Percentiles rank a stretch among this genome's conserved stretches.
These are phyloP conservation scores for Camelina neglecta DNA, from an alignment of 345 rosid species.

Conservation along the genomic window DNA sequence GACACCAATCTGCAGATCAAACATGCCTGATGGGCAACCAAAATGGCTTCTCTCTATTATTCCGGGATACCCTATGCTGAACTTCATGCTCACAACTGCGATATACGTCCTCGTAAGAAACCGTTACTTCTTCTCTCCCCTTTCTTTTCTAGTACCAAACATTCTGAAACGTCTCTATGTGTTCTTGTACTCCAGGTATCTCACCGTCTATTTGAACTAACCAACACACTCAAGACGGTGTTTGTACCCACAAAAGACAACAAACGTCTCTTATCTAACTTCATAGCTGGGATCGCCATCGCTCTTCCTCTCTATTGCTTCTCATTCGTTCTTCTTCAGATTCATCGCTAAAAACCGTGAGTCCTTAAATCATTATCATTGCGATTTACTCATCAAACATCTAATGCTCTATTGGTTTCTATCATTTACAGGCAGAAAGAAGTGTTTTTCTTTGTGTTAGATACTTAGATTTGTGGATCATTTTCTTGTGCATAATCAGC, in stretches of 20 bases:
- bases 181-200: constrained; percentile 63
- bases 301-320: constrained; percentile 60
- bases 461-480: constrained; percentile 4
- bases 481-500: constrained; percentile 21
- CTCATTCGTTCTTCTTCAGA: constrained; percentile 77
- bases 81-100: constrained; percentile 95
- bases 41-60: constrained; percentile 95
- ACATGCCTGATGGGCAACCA: constrained; percentile 90
- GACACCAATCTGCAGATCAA: constrained; percentile 56
- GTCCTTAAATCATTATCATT: constrained; percentile 37
- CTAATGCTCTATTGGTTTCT: neutral
- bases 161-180: constrained; percentile 30
- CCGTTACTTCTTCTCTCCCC: neutral
- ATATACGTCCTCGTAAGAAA: constrained; percentile 77
- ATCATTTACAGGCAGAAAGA: constrained; percentile 16
- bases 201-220: constrained; percentile 76
- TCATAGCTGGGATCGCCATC: constrained; percentile 65
- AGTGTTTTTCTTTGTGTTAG: constrained; percentile 9
- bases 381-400: constrained; percentile 7
- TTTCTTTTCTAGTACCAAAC: neutral
- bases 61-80: constrained; percentile 89
- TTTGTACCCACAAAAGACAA: constrained; percentile 84
- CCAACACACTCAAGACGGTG: constrained; percentile 71
- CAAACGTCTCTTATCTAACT: constrained; percentile 63
- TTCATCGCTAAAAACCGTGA: constrained; percentile 69